Conservation (phyloP, 192 early-diverging fungal genomes). For the Hyaloraphidium curvatum region DNA sequence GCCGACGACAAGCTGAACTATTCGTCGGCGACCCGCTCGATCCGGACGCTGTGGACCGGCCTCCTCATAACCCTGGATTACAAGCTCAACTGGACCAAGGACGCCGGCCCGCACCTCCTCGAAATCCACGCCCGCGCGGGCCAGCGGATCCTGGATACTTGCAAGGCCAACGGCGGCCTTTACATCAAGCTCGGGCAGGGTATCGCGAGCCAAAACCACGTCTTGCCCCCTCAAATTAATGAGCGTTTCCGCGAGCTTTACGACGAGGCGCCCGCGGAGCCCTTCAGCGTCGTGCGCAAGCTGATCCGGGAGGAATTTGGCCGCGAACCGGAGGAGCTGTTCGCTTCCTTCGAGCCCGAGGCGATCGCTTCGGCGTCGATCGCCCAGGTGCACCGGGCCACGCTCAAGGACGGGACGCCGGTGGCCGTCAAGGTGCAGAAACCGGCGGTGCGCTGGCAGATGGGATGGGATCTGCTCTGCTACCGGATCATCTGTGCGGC, state of each 20-base stretch:
- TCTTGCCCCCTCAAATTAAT: slow-evolving; percentile 29
- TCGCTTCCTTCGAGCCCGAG: slow-evolving; percentile 40
- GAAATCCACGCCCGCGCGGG: slow-evolving; percentile 54
- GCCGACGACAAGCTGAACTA: too few species aligned
- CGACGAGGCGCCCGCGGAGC: slow-evolving; percentile 61
- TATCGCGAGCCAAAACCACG: slow-evolving; percentile 41
- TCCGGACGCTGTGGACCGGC: slow-evolving; percentile 27
- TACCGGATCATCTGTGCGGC: slow-evolving; percentile 34
- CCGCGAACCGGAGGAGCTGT: slow-evolving; percentile 35
- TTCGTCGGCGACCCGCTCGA: too few species aligned
- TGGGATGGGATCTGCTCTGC: slow-evolving; percentile 54
- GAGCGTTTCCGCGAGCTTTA: slow-evolving; percentile 46
- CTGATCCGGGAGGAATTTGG: slow-evolving; percentile 52
- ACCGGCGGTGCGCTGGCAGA: slow-evolving; percentile 33
- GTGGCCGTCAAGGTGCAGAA: not conserved
- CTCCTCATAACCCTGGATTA: slow-evolving; percentile 40
- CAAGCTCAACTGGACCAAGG: slow-evolving; percentile 64
- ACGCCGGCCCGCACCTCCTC: slow-evolving; percentile 33
- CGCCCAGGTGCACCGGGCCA: slow-evolving; percentile 80
- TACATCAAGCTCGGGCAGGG: slow-evolving; percentile 81
- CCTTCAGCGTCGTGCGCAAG: slow-evolving; percentile 34
- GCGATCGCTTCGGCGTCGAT: slow-evolving; percentile 83
- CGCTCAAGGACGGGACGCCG: slow-evolving; percentile 8
- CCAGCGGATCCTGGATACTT: slow-evolving; percentile 48
- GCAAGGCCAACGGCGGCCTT: slow-evolving; percentile 56